A percentile compares a stretch with the other conserved stretches of the same genome.
These are phyloP conservation scores for Marchantia polymorpha DNA, from an alignment of 225 moss, liverwort and hornwort genomes.

Conservation along the genomic window DNA sequence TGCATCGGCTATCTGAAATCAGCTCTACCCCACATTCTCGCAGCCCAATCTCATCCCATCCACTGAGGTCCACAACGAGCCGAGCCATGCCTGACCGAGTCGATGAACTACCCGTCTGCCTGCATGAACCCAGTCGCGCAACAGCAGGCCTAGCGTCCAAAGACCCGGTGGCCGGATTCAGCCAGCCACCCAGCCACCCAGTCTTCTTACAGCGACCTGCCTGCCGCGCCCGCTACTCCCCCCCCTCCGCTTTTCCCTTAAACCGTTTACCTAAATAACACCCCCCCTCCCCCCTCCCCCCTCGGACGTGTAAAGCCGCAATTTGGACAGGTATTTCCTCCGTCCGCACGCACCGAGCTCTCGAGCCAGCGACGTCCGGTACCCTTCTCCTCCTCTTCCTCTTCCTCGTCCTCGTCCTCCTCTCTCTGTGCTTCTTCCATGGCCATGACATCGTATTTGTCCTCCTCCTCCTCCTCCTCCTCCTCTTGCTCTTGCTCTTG, in stretches of 20 bases:
- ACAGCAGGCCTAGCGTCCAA: conserved; percentile 1
- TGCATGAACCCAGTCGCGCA: conserved; percentile 3
- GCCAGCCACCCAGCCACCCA: too few species aligned
- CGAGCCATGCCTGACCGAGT: not conserved
- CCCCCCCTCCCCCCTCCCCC: not conserved
- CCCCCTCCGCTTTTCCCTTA: not conserved
- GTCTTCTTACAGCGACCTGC: not conserved
- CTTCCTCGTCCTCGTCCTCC: not conserved
- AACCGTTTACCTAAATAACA: conserved; percentile 3
- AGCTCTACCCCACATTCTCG: conserved; percentile 25
- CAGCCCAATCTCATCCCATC: conserved; percentile 24
- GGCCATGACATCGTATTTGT: not conserved
- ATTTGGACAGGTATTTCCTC: not conserved
- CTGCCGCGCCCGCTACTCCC: too few species aligned
- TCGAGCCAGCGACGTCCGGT: too few species aligned
- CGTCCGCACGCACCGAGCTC: too few species aligned
- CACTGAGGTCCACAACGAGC: conserved; percentile 2
- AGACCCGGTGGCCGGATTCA: not conserved
- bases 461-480: not conserved
- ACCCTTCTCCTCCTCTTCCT: not conserved
- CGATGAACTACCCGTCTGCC: conserved; percentile 20
- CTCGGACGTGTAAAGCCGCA: not conserved
- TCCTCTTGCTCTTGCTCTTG: not conserved
- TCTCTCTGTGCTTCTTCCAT: not conserved
- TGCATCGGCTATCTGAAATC: conserved; percentile 21